These are phyloP conservation scores for Fusarium verticillioides DNA, from an alignment of 2,329 filamentous ascomycete genomes.

Conservation along the genomic window DNA sequence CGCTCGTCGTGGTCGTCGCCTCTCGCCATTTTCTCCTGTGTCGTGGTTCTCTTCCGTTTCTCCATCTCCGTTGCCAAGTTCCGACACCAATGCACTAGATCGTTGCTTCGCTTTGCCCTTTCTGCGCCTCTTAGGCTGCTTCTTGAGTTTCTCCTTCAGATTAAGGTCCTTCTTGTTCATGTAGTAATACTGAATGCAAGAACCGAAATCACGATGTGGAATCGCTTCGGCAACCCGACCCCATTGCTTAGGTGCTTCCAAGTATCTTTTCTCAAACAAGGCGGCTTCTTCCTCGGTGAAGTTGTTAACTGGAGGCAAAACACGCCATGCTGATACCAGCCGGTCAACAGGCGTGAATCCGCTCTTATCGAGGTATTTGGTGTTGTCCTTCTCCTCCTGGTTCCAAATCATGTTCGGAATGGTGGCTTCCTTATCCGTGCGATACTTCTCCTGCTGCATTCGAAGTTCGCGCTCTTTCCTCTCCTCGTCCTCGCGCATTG, in stretches of 20 bases:
- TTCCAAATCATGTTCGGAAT: conserved; percentile 77
- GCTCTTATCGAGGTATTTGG: conserved; percentile 72
- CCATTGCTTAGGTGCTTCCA: conserved; percentile 85
- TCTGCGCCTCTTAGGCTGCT: conserved; percentile 69
- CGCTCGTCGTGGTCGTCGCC: conserved; percentile 70
- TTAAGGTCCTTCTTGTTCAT: conserved; percentile 79
- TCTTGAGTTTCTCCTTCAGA: conserved; percentile 80
- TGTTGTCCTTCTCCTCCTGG: conserved; percentile 66
- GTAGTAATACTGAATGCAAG: conserved; percentile 89
- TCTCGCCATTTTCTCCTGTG: conserved; percentile 68
- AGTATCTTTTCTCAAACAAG: conserved; percentile 78
- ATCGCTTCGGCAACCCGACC: conserved; percentile 78
- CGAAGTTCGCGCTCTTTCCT: conserved; percentile 73
- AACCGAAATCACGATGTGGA: conserved; percentile 75
- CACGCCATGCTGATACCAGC: conserved; percentile 76
- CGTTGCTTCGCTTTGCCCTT: conserved; percentile 68
- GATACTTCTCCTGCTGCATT: conserved; percentile 74
- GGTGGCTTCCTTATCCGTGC: conserved; percentile 79
- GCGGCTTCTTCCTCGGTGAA: conserved; percentile 78
- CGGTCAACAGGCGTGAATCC: conserved; percentile 72
- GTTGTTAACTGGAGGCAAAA: conserved; percentile 77
- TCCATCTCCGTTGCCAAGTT: conserved; percentile 69
- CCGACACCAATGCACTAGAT: conserved; percentile 73
- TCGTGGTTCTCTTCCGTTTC: conserved; percentile 67
- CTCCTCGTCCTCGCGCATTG: conserved; percentile 76